These are phyloP conservation scores for Tuctoria greenei DNA, from an alignment of 176 grass and related monocot species.

Conservation along the genomic window DNA sequence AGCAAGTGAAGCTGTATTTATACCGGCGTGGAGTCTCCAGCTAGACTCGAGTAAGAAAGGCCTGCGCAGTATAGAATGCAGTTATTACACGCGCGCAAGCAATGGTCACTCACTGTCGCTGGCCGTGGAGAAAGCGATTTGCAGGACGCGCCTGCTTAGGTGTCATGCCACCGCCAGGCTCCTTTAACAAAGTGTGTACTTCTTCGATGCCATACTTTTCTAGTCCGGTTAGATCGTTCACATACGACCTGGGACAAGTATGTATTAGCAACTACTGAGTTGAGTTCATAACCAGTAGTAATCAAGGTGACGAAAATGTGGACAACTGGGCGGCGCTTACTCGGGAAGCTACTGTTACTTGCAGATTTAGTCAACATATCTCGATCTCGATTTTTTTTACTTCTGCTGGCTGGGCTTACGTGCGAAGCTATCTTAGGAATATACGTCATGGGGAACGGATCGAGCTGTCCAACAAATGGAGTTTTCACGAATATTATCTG, in stretches of 20 bases:
- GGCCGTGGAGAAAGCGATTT: conserved; percentile 42
- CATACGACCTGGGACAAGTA: conserved; percentile 18
- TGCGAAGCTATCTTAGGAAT: background rate
- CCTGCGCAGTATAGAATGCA: background rate
- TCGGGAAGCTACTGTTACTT: background rate
- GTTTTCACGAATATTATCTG: conserved; percentile 24
- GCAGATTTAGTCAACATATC: background rate
- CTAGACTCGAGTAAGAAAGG: background rate
- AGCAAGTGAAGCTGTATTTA: conserved; percentile 28
- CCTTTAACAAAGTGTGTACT: conserved; percentile 30
- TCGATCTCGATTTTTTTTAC: too few species aligned
- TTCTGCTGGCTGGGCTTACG: background rate
- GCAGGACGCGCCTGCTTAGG: conserved; percentile 30
- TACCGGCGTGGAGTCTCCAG: conserved; percentile 3
- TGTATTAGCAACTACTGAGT: background rate
- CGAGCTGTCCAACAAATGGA: conserved; percentile 5
- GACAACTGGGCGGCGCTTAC: background rate
- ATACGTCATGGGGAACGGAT: background rate
- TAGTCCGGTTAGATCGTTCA: conserved; percentile 26
- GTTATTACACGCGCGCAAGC: conserved; percentile 24
- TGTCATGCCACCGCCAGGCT: conserved; percentile 34
- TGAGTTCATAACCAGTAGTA: too few species aligned
- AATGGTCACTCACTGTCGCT: background rate
- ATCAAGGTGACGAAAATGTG: background rate
- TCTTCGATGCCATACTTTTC: conserved; percentile 11